Conservation (phyloP, 75 land plant genomes). For the Cunninghamia lanceolata region DNA sequence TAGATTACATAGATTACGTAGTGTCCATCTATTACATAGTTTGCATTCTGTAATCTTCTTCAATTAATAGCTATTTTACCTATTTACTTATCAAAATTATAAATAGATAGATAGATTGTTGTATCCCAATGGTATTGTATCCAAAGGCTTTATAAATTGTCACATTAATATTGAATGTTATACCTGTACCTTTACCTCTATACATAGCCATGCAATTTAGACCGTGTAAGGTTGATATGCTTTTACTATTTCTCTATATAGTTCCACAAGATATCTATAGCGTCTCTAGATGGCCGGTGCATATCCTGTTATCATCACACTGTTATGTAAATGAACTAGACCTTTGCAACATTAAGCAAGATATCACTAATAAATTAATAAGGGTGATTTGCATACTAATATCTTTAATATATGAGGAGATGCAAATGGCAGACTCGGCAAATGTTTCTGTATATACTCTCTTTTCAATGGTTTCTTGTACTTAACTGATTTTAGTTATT, state of each 20-base stretch:
- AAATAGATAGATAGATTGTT: too few relatives aligned
- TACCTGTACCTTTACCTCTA: background rate
- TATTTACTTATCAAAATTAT: too few relatives aligned
- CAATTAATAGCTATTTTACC: too few relatives aligned
- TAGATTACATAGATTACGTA: too few relatives aligned
- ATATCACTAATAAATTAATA: background rate
- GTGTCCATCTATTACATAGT: too few relatives aligned
- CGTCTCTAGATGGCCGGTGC: background rate
- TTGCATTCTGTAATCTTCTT: too few relatives aligned
- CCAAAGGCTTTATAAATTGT: background rate
- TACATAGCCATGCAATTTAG: background rate
- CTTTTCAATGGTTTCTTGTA: background rate
- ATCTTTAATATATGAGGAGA: background rate
- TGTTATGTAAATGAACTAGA: background rate
- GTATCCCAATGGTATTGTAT: background rate
- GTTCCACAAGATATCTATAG: too few relatives aligned
- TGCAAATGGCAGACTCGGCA: background rate
- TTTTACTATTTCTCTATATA: too few relatives aligned
- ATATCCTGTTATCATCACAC: background rate
- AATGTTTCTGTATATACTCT: background rate
- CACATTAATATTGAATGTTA: too few relatives aligned
- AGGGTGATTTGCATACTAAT: background rate
- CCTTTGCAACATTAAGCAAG: background rate
- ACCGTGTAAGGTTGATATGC: too few relatives aligned
- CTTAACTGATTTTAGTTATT: background rate